These are phyloP conservation scores for Sordariomycetes sp. DNA, from an alignment of 2,329 filamentous ascomycete species.

Conservation along the genomic window DNA sequence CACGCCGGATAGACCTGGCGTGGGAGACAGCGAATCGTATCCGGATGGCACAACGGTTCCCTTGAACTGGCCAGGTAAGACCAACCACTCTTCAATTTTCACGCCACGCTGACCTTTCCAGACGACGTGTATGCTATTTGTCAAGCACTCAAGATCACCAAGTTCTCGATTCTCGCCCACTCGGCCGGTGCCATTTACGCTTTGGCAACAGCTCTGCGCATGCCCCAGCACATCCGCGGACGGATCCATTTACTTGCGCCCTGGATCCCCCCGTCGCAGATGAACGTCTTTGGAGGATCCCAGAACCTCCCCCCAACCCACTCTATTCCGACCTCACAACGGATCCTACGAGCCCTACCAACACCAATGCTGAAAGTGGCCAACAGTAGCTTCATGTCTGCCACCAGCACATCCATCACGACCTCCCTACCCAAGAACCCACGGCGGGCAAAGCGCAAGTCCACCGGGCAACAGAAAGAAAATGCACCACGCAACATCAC, in stretches of 20 bases:
- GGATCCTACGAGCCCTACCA: constrained; percentile 80
- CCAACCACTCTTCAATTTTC: not conserved
- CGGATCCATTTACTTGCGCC: constrained; percentile 90
- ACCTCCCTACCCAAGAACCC: constrained; percentile 63
- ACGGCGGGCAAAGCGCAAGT: constrained; percentile 51
- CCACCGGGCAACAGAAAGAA: constrained; percentile 30
- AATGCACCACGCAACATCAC: constrained; percentile 23
- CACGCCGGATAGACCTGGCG: constrained; percentile 86
- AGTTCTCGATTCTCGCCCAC: constrained; percentile 93
- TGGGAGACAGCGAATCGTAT: constrained; percentile 85
- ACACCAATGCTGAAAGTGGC: constrained; percentile 88
- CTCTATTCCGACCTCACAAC: constrained; percentile 83
- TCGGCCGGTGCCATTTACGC: constrained; percentile 98
- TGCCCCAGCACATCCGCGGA: constrained; percentile 92
- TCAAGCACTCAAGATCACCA: constrained; percentile 81
- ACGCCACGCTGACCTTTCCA: constrained; percentile 20
- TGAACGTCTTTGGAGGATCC: constrained; percentile 67
- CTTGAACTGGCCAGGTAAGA: constrained; percentile 83
- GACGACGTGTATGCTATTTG: constrained; percentile 90
- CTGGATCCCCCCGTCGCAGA: constrained; percentile 94
- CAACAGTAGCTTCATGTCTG: constrained; percentile 91
- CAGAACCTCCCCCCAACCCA: constrained; percentile 71
- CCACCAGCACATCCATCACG: constrained; percentile 78
- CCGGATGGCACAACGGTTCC: constrained; percentile 76
- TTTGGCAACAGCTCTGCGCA: constrained; percentile 84